A percentile compares a stretch with the other conserved stretches of the same genome.
phyloP scores from a whole-genome alignment of 345 rosid genomes.

The Angophora floribunda region DNA sequence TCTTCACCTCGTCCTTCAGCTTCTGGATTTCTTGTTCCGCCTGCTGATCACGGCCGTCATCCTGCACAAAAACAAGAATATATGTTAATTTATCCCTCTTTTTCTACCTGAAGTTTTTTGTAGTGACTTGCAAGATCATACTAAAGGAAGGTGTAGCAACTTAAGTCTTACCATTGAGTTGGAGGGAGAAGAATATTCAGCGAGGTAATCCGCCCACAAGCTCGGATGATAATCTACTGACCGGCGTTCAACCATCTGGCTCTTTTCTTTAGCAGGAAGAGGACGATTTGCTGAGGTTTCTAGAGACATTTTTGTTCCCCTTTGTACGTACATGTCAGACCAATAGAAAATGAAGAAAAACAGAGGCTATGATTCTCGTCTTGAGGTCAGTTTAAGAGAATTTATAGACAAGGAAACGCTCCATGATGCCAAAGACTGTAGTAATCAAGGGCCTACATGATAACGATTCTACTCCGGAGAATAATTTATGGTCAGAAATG shows the following conservation, averaged over 20 bases:
- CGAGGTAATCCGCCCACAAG: not conserved
- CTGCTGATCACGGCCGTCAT: not conserved
- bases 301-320: not conserved
- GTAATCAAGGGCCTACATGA: no score
- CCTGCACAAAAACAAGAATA: not conserved
- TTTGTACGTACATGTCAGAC: not conserved
- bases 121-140: not conserved
- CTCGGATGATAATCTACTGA: not conserved
- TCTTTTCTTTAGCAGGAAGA: not conserved
- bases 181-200: not conserved
- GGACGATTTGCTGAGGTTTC: not conserved
- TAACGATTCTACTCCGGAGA: no score
- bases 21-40: not conserved
- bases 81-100: not conserved
- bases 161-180: not conserved
- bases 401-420: not conserved
- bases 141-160: not conserved
- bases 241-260: not conserved
- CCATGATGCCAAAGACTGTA: not conserved
- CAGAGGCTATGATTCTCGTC: not conserved
- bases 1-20: not conserved
- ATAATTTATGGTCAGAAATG: no score
- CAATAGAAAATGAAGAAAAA: not conserved
- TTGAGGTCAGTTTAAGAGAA: not conserved
- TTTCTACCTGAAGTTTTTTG: not conserved